Evolutionary conservation across 306 rosid genomes (phyloP).

Genomic region (Prunus fruticosa): DNA sequence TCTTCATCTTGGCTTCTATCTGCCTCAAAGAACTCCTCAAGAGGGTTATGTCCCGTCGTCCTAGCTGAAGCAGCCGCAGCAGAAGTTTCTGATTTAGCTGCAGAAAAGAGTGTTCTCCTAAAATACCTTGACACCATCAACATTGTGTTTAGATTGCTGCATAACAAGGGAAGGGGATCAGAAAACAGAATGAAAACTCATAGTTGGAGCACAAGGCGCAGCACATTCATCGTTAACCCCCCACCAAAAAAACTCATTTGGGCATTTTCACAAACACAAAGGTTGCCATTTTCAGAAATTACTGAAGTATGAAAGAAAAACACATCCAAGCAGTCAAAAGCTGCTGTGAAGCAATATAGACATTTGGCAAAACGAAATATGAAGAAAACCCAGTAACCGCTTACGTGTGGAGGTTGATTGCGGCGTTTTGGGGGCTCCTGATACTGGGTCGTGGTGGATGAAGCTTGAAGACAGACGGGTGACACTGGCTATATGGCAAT

Average conservation of each 20-base stretch:
- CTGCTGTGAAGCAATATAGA: neutral
- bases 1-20: slow-evolving; percentile 65
- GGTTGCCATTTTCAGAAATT: neutral
- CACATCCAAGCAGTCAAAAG: neutral
- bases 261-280: slow-evolving; percentile 3
- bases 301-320: neutral
- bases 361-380: neutral
- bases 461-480: neutral
- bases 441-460: neutral
- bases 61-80: slow-evolving; percentile 41
- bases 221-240: neutral
- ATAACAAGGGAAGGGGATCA: neutral
- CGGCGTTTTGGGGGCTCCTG: neutral
- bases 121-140: slow-evolving; percentile 61
- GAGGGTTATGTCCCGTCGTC: slow-evolving; percentile 53
- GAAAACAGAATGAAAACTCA: neutral
- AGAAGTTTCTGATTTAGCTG: slow-evolving; percentile 60
- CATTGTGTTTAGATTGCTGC: slow-evolving; percentile 25
- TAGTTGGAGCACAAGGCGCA: neutral
- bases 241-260: neutral
- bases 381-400: neutral
- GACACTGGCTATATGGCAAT: neutral
- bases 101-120: slow-evolving; percentile 59
- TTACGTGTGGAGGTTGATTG: neutral
- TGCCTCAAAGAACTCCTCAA: slow-evolving; percentile 72